These are phyloP conservation scores for Colletotrichum echinochloae DNA, from an alignment of 2,329 filamentous ascomycete species.

Conservation along the genomic window DNA sequence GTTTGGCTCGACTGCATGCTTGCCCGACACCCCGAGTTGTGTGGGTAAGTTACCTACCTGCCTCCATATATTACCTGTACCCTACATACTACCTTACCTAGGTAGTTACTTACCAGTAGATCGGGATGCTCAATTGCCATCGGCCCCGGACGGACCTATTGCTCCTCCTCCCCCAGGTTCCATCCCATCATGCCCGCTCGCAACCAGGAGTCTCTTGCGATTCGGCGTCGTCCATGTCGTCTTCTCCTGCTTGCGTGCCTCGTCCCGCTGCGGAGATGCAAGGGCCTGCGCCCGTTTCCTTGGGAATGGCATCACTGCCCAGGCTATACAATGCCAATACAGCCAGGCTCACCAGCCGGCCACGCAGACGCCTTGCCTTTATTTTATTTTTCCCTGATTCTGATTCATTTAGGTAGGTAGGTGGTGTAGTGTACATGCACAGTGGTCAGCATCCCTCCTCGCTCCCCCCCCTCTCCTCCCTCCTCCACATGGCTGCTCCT, in stretches of 20 bases:
- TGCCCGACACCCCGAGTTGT: too few relatives aligned
- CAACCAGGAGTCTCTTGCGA: neutral
- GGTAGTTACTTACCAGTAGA: neutral
- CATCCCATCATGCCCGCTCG: neutral
- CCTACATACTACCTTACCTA: too few relatives aligned
- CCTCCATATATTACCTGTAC: too few relatives aligned
- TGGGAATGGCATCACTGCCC: conserved; percentile 1
- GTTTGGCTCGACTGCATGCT: neutral
- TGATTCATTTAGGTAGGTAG: neutral
- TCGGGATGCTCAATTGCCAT: conserved; percentile 21
- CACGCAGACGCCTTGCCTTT: neutral
- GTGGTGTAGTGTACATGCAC: neutral
- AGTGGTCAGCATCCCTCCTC: neutral
- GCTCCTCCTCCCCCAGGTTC: conserved; percentile 21
- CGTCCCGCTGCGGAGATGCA: neutral
- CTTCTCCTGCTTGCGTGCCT: neutral
- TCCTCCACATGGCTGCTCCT: neutral
- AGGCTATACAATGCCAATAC: neutral
- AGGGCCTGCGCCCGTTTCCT: neutral
- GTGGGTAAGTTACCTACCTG: too few relatives aligned
- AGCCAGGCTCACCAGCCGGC: neutral
- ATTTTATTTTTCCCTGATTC: neutral
- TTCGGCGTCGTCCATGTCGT: conserved; percentile 3
- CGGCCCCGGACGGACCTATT: conserved; percentile 27
- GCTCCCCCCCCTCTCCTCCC: neutral